Base-by-base conservation (phyloP, 306 rosid genomes). In the Myrica gale region DNA sequence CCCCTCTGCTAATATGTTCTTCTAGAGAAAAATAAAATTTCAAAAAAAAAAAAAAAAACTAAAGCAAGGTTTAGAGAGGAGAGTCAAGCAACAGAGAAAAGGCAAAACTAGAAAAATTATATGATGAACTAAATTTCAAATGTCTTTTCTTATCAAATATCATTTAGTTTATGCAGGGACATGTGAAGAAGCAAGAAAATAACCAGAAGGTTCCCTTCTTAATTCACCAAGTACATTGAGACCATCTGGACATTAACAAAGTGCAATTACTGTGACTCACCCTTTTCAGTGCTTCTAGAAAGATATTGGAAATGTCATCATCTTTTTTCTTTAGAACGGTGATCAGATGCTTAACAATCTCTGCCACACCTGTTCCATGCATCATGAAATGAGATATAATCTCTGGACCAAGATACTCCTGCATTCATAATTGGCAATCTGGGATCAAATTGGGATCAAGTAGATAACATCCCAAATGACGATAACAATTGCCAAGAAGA, bases 371-470 rank as follows among this genome's bases (percentile, higher is more conserved):
- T 72, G 90, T 53, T 76, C 97, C 98, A 72, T 95, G 96, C 89
- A 89, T 88, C 63, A 88, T 89, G 76, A 82, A 90, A 82, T 87
- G 93, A 75, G 97, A 95, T 79, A 92, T 82, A 74, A 95, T 89
- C 80, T 88, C 96, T 16, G 97, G 83, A 81, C 92, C 96, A 76
- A 92, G 97, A 82, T 84, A 90, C 51, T 88, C 97, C 98, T 92
- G 90, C 90, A 88, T 60, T 54, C 61, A 63, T 56, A 52, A 80
- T 54, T 69, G 71, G 74, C 73, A 74, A 61, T 65, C 76, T 26
- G 66, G 53, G 63, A 74, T 76, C 58, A 68, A 41, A 77, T 26
- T 65, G 8, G 74, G 62, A 71, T 47, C 17, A n/a, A 21, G 4
- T 71, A 75, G 48, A 15, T 19, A 17, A 42, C 23, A 55, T 32